Evolutionary conservation across 2,329 filamentous ascomycete species (phyloP), one percentile per base, ranked within the genome.

Genomic region (Beauveria varroae): DNA sequence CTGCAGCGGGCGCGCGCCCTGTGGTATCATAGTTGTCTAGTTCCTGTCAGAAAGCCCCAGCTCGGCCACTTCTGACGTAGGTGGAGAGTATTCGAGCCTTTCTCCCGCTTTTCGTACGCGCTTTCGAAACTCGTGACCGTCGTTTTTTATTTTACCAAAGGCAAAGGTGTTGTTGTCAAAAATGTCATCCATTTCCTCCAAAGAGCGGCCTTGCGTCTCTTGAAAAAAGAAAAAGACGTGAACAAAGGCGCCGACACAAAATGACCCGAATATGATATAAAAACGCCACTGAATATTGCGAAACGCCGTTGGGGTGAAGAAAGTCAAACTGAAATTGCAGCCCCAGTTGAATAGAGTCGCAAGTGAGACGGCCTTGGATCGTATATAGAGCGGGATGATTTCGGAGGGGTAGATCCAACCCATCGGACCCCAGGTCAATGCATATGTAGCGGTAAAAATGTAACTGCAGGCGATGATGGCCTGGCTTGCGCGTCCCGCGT

Each of bases 401-500:
- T 80, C 78, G n/a, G 77, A 75, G 0, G 78, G 76, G 62, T 80
- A 80, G 0, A 76, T 77, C 78, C 78, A 80, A 1, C 74, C 75
- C 1, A 75, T 74, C 0, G 78, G 78, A 10, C 70, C 76, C 75
- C 75, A 77, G 4, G 75, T 78, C 1, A 74, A 68, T 0, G 72
- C 71, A 63, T 73, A 74, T 0, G 72, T 71, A 1, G 82, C 81
- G 8, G 86, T 81, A 62, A 86, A 83, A 41, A 83, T 80, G 66
- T 87, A 89, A 0, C 84, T 86, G 65, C 80, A 84, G 1, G 84
- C 81, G 62, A 88, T 65, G 6, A 92, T 81, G 18, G 79, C 87
- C 55, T 83, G 83, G 8, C 85, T 86, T 1, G 82, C 78, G 1
- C 79, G 69, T 3, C 65, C 63, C 7, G 56, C 37, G 22, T 60